Evolutionary conservation across 305 asterid genomes (phyloP).

Genomic region (Fraxinus nigra): DNA sequence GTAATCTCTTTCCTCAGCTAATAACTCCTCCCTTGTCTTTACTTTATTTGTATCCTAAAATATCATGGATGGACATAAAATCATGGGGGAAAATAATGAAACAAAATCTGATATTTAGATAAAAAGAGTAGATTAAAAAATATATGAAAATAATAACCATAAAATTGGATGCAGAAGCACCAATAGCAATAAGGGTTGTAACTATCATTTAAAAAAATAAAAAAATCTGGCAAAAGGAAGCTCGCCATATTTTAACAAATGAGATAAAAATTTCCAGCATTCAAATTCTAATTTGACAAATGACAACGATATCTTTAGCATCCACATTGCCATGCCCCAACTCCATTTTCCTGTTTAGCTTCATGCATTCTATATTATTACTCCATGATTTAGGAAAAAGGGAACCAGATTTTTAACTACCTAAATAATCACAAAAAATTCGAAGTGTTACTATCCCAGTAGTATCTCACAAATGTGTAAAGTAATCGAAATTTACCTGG

Average conservation of each 20-base stretch:
- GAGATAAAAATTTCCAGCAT: background rate
- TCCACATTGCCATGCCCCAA: background rate
- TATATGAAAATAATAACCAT: background rate
- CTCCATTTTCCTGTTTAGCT: conserved; percentile 4
- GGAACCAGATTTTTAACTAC: background rate
- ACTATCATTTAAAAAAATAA: background rate
- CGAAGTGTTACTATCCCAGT: background rate
- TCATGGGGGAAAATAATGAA: background rate
- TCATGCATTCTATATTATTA: background rate
- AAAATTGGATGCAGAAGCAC: background rate
- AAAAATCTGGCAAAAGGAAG: background rate
- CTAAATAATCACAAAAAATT: background rate
- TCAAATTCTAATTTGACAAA: background rate
- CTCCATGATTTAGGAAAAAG: background rate
- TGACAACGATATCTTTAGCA: background rate
- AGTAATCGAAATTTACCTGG: conserved; percentile 44
- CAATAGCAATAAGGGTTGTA: background rate
- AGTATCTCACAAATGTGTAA: background rate
- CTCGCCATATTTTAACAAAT: background rate
- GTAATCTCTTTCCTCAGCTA: conserved; percentile 99
- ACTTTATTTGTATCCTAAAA: conserved; percentile 55
- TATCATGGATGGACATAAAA: conserved; percentile 13
- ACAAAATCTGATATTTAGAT: background rate
- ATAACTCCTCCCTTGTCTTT: conserved; percentile 82
- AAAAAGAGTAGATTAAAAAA: background rate